These are phyloP conservation scores for Candida stauntonica DNA, from an alignment of 805 yeast genomes.

Conservation along the genomic window DNA sequence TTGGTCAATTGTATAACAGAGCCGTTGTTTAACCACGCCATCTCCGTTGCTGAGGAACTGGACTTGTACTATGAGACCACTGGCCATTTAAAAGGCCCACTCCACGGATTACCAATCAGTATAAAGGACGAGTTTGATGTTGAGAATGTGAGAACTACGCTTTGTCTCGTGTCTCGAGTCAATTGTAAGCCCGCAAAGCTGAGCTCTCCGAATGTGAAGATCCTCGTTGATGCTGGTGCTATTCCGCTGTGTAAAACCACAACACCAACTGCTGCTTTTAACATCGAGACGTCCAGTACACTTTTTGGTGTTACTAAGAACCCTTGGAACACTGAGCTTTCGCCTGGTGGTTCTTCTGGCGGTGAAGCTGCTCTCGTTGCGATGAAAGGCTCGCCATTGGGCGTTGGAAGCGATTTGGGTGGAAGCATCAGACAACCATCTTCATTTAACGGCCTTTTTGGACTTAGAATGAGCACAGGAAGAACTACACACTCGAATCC, in stretches of 20 bases:
- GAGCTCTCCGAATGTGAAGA: conserved; percentile 35
- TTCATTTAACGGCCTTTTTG: conserved; percentile 36
- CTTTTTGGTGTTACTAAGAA: conserved; percentile 43
- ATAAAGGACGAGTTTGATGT: conserved; percentile 43
- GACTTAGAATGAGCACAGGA: conserved; percentile 40
- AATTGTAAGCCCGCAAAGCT: conserved; percentile 45
- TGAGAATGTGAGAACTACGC: conserved; percentile 42
- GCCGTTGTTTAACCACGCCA: conserved; percentile 49
- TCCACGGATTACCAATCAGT: conserved; percentile 66
- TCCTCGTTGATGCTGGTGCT: conserved; percentile 45
- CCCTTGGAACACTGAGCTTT: conserved; percentile 37
- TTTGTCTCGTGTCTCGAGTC: conserved; percentile 42
- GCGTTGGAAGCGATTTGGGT: conserved; percentile 54
- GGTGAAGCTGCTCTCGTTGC: conserved; percentile 50
- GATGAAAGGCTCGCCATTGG: conserved; percentile 41
- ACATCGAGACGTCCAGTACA: conserved; percentile 41
- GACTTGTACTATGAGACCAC: conserved; percentile 43
- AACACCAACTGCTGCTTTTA: conserved; percentile 46
- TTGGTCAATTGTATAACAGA: conserved; percentile 34
- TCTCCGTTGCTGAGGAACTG: conserved; percentile 46
- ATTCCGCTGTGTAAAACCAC: conserved; percentile 51
- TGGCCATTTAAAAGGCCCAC: conserved; percentile 53
- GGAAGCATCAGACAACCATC: conserved; percentile 50
- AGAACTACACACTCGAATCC: conserved; percentile 32
- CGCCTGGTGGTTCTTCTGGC: conserved; percentile 54